Base-by-base conservation (phyloP, 176 grass and related monocot genomes). In the Aegilops longissima region DNA sequence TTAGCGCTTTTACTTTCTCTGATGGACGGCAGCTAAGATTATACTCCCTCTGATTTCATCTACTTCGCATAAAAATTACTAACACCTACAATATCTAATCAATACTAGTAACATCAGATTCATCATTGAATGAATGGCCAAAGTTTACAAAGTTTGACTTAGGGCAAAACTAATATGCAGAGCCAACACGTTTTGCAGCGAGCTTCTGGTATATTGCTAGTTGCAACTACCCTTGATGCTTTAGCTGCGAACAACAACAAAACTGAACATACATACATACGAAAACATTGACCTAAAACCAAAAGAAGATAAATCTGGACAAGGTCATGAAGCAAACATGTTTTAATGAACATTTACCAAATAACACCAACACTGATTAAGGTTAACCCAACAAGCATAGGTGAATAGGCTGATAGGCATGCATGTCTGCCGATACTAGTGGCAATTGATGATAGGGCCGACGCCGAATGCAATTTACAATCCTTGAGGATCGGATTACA, bases 401-500 rank as follows among this genome's bases (percentile, higher is more conserved):
- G 59, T 52, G 76, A 16, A 64, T 40, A 75, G 59, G 76, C 67
- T 51, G 42, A 76, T 76, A 84, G 42, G 80, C 68, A 84, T 62
- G 80, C 68, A 87, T 76, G 81, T 80, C 89, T 61, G 35, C 52
- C 80, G 40, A 87, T 87, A 80, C 67, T 91, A 80, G 87, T 62
- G 80, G 75, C 80, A 59, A 83, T 17, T 17, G 74, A 67, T 45
- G 80, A 63, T 70, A 66, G 80, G 66, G 4, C 4, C 13, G 35
- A 91, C 85, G 75, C 36, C 6, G 61, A 84, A 69, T 31, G 73
- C 85, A 84, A 67, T 75, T 84, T 76, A 81, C 13, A 85, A 87
- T 84, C 85, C 89, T 91, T 84, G 76, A 76, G 89, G 89, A 88
- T 87, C 85, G 29, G 85, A 81, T 81, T 81, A 80, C 81, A 90